phyloP scores from a whole-genome alignment of 768 basidiomycete genomes.

The Kwoniella newhampshirensis region DNA sequence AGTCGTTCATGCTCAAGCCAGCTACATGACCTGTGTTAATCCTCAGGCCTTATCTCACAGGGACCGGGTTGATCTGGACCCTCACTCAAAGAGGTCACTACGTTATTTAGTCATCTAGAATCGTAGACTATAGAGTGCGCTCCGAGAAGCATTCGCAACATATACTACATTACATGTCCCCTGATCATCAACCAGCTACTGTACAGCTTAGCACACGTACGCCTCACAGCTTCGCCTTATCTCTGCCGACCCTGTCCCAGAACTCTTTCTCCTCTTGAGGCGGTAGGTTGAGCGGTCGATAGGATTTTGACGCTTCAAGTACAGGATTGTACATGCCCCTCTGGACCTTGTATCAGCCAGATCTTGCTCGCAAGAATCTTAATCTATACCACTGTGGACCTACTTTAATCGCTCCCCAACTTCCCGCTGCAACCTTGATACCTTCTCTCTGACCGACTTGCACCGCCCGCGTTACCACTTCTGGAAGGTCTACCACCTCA shows the following conservation, averaged over 20 bases:
- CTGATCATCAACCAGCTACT: not conserved
- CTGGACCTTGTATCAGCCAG: conserved; percentile 11
- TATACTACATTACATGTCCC: not conserved
- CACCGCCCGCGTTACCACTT: conserved; percentile 31
- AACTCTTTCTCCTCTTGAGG: conserved; percentile 35
- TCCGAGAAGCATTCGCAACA: conserved; percentile 7
- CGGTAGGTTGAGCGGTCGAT: conserved; percentile 28
- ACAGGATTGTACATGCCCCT: conserved; percentile 29
- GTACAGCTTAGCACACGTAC: no score
- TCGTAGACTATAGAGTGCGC: no score
- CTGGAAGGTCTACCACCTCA: conserved; percentile 61
- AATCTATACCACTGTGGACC: not conserved
- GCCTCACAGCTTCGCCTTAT: conserved; percentile 18
- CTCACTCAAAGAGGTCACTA: conserved; percentile 25
- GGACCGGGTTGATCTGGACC: conserved; percentile 23
- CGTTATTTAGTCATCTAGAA: conserved; percentile 8
- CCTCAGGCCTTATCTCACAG: not conserved
- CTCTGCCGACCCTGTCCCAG: conserved; percentile 25
- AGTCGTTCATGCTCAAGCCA: conserved; percentile 48
- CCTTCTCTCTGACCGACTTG: conserved; percentile 42
- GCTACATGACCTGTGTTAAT: not conserved
- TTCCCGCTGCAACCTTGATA: conserved; percentile 33
- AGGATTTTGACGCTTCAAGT: conserved; percentile 27
- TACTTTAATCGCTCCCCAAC: conserved; percentile 51
- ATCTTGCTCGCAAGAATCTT: not conserved